These are phyloP conservation scores for Dalbergia cultrata DNA, from an alignment of 306 rosid species.

Conservation along the genomic window DNA sequence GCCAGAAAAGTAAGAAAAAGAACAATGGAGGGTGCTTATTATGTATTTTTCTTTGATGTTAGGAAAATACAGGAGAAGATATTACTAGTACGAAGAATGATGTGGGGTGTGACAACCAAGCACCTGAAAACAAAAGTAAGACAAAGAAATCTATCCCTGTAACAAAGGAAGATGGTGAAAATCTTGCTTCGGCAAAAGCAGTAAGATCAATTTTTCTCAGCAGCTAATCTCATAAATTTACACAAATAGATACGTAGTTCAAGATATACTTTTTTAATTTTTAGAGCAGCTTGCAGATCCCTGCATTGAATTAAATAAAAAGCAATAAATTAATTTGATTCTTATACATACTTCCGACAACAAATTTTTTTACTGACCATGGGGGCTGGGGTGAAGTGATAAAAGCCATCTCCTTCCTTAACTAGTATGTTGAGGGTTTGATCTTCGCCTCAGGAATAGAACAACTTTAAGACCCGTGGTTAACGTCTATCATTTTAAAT, in stretches of 20 bases:
- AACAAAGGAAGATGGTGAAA: constrained; percentile 76
- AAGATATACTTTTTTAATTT: not conserved
- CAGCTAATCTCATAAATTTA: not conserved
- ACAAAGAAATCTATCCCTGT: constrained; percentile 67
- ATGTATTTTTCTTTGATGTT: constrained; percentile 35
- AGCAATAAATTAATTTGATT: not conserved
- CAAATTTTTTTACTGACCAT: no score
- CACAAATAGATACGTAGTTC: not conserved
- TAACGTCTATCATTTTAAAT: no score
- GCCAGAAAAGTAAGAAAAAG: not conserved
- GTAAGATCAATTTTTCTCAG: constrained; percentile 59
- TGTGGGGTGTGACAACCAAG: constrained; percentile 56
- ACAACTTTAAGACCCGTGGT: no score
- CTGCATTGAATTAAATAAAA: no score
- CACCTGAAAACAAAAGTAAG: constrained; percentile 72
- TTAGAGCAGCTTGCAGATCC: no score
- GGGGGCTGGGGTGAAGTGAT: no score
- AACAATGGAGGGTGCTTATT: not conserved
- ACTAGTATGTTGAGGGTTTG: no score
- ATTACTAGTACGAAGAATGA: constrained; percentile 64
- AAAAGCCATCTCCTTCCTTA: no score
- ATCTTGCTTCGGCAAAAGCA: constrained; percentile 64
- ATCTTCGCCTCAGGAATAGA: no score
- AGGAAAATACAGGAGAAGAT: constrained; percentile 71
- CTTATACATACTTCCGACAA: not conserved